phyloP scores from a whole-genome alignment of 768 basidiomycete genomes.

The Tricholoma furcatifolium region DNA sequence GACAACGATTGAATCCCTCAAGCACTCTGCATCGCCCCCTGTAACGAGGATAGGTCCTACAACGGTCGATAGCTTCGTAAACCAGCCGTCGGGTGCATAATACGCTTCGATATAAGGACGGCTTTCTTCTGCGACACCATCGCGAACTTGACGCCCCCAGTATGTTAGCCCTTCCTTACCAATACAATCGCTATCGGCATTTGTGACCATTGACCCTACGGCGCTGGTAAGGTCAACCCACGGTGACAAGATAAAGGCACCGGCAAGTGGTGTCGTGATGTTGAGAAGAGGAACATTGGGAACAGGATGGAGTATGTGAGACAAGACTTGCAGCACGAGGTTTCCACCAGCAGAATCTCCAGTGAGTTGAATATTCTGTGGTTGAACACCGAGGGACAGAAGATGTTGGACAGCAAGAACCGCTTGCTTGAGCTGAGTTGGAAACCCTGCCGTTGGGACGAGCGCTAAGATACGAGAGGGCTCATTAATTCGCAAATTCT shows the following conservation, averaged over 20 bases:
- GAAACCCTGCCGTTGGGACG: conserved; percentile 26
- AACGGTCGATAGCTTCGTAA: conserved; percentile 26
- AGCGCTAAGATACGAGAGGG: conserved; percentile 18
- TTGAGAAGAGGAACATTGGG: conserved; percentile 14
- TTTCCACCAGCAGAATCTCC: conserved; percentile 35
- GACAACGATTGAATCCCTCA: conserved; percentile 30
- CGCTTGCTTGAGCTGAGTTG: conserved; percentile 27
- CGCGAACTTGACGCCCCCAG: conserved; percentile 17
- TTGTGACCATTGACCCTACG: conserved; percentile 10
- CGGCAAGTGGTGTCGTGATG: conserved; percentile 18
- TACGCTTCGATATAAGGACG: conserved; percentile 30
- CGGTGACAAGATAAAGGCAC: conserved; percentile 31
- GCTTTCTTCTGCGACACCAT: conserved; percentile 20
- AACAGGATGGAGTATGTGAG: conserved; percentile 30
- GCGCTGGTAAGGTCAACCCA: conserved; percentile 23
- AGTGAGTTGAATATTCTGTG: conserved; percentile 25
- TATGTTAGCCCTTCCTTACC: conserved; percentile 6
- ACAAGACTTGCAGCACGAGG: conserved; percentile 26
- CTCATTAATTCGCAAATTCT: too few species aligned
- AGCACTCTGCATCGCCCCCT: conserved; percentile 31
- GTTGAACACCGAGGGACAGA: conserved; percentile 23
- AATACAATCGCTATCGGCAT: conserved; percentile 20
- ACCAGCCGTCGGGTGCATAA: conserved; percentile 32
- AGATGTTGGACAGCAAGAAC: conserved; percentile 27
- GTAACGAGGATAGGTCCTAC: conserved; percentile 35